Conservation (phyloP, 352 stramenopile species). For the Thalassiosira pacifica region DNA sequence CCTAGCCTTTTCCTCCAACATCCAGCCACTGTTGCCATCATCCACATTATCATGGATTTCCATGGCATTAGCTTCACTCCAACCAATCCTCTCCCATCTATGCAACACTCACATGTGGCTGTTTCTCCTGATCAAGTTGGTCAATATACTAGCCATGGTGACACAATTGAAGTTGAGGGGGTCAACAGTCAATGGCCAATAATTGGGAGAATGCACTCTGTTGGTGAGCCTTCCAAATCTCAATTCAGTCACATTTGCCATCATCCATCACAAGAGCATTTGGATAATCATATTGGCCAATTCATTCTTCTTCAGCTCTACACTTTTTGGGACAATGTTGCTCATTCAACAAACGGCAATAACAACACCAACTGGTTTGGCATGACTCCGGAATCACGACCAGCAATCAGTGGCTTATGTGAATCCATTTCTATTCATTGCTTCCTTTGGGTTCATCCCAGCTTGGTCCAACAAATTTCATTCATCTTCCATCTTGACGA, state of each 20-base stretch:
- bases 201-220: not conserved
- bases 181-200: not conserved
- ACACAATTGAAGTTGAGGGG: not conserved
- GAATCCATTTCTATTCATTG: not conserved
- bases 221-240: not conserved
- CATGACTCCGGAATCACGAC: not conserved
- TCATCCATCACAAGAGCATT: not conserved
- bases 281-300: not conserved
- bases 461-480: not conserved
- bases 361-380: not conserved
- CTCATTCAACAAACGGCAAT: not conserved
- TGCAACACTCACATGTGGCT: no score
- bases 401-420: not conserved
- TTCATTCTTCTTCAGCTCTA: not conserved
- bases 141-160: no score
- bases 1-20: no score
- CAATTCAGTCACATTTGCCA: not conserved
- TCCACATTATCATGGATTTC: no score
- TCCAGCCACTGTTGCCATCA: no score
- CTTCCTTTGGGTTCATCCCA: not conserved
- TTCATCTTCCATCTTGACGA: not conserved
- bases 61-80: no score
- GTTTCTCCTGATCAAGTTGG: no score
- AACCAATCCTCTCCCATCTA: no score
- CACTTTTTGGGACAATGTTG: not conserved